A percentile compares a stretch with the other conserved stretches of the same genome.
These are phyloP conservation scores for Nakazawaea siamensis DNA, from an alignment of 805 yeast genomes.

Conservation along the genomic window DNA sequence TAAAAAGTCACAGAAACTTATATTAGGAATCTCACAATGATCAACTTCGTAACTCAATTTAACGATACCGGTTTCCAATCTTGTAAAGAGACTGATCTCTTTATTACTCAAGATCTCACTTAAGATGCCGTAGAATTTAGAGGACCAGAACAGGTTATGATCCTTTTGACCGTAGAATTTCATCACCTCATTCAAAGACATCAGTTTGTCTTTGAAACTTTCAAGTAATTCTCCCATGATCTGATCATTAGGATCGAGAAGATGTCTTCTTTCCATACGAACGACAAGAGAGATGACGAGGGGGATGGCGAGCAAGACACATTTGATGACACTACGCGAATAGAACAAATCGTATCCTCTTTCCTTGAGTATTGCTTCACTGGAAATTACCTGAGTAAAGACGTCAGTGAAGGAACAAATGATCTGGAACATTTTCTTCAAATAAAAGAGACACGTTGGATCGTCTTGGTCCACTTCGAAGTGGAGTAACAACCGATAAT, in stretches of 20 bases:
- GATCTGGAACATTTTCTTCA: neutral
- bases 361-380: neutral
- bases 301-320: neutral
- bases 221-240: too few relatives aligned
- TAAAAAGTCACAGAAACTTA: too few relatives aligned
- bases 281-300: neutral
- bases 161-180: neutral
- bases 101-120: neutral
- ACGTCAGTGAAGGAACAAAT: neutral
- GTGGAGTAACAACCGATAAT: constrained; percentile 31
- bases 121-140: neutral
- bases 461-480: constrained; percentile 26
- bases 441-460: constrained; percentile 14
- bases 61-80: too few relatives aligned
- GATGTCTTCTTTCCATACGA: too few relatives aligned
- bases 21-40: too few relatives aligned
- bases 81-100: too few relatives aligned
- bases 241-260: too few relatives aligned
- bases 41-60: too few relatives aligned
- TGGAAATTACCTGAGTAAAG: neutral
- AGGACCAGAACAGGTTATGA: neutral
- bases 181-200: neutral
- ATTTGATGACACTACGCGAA: neutral
- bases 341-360: neutral
- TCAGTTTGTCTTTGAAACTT: neutral